Base-by-base conservation (phyloP, 116 monocot species). In the Posidonia oceanica region DNA sequence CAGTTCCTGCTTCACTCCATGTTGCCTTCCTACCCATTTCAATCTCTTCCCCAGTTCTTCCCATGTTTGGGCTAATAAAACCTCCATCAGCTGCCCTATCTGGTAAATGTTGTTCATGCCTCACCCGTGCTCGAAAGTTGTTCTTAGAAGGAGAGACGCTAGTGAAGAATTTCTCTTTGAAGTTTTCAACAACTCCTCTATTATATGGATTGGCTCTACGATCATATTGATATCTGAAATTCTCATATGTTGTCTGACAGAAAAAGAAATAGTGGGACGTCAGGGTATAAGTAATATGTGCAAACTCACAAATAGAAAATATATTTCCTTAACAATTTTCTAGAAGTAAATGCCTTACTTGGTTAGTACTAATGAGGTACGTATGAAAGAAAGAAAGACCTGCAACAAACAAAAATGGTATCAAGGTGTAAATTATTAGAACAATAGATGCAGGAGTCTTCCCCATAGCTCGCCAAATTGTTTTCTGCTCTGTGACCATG, bases 361-460 rank as follows among this genome's bases (percentile, higher is more conserved):
- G 92, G 77, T 92, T 92, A 53, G 88, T 88, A 80, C 85, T 76
- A 51, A 92, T 88, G 62, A 92, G 82, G 75, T 92, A 92, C 3
- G 82, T 73, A 62, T 92, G 92, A 76, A 92, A 92, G n/a, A 84
- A 72, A n/a, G 92, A 83, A 14, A 92, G 83, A 39, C 92, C 92
- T 36, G 85, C 92, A 52, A 92, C 92, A 77, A 92, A 92, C 83
- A 85, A 88, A 23, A 92, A 77, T 54, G 79, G 75, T 57, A 92
- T 57, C 69, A 94, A 94, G 29, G 82, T 79, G 74, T 94, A 94
- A 63, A 87, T 63, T 44, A 94, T 89, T 23, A 94, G 73, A 81
- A 69, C 83, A 74, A 87, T 78, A 57, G 87, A 89, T 53, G 89
- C 89, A 57, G 90, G 90, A n/a, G 90, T 78, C 76, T 84, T 87